Evolutionary conservation across 371 early-diverging fungal genomes (phyloP).

Genomic region (Synchytrium microbalum): DNA sequence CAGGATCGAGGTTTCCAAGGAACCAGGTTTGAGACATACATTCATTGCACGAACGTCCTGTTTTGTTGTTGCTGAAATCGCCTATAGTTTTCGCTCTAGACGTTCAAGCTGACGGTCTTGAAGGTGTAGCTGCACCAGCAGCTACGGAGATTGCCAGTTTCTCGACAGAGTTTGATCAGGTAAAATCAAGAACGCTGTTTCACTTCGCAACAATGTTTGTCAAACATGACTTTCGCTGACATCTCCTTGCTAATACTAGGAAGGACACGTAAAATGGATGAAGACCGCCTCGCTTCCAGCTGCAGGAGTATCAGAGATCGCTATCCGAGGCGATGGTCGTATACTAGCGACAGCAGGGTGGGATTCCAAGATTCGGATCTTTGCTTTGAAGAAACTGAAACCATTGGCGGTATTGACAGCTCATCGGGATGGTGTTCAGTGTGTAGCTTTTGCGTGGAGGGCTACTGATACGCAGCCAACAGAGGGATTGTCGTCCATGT

Average conservation of each 20-base stretch:
- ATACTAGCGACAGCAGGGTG: constrained; percentile 14
- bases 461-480: neutral
- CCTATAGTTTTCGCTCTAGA: neutral
- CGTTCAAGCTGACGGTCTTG: neutral
- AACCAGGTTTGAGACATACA: neutral
- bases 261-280: neutral
- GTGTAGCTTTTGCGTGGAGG: constrained; percentile 10
- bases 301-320: constrained; percentile 8
- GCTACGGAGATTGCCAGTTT: neutral
- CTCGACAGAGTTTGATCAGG: neutral
- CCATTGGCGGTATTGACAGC: constrained; percentile 16
- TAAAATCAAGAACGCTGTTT: neutral
- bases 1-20: neutral
- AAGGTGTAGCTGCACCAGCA: neutral
- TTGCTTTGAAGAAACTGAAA: constrained; percentile 10
- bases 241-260: neutral
- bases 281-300: neutral
- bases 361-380: constrained; percentile 17
- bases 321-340: constrained; percentile 12
- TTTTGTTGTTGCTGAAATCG: neutral
- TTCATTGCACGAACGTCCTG: neutral
- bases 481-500: neutral
- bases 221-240: neutral
- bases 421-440: constrained; percentile 13
- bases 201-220: neutral